phyloP scores from a whole-genome alignment of 2,329 filamentous ascomycete genomes.

The Colletotrichum sp. region DNA sequence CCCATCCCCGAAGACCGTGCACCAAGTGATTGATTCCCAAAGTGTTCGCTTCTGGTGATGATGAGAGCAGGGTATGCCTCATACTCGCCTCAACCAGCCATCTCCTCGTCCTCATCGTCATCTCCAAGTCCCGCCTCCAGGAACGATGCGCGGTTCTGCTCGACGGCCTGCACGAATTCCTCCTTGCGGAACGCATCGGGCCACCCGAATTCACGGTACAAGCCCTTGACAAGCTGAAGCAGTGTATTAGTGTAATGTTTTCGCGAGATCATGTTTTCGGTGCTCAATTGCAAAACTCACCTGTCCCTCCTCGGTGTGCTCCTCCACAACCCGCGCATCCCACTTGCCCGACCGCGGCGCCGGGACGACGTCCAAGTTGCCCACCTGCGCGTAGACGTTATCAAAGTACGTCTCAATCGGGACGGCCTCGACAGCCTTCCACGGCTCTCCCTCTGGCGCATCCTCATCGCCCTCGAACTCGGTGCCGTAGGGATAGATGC shows the following conservation, averaged over 20 bases:
- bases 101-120: constrained; percentile 15
- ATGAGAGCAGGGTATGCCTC: neutral
- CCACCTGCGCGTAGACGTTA: constrained; percentile 9
- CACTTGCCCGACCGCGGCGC: constrained; percentile 15
- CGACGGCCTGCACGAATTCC: constrained; percentile 12
- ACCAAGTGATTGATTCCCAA: neutral
- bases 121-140: constrained; percentile 9
- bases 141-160: neutral
- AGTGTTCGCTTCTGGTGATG: neutral
- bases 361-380: constrained; percentile 15
- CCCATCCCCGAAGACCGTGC: neutral
- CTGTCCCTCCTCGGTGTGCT: constrained; percentile 13
- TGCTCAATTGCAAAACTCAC: neutral
- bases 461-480: neutral
- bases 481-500: constrained; percentile 18
- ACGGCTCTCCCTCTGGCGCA: constrained; percentile 3
- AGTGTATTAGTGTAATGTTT: neutral
- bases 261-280: neutral
- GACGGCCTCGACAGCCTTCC: constrained; percentile 2
- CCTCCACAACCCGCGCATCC: constrained; percentile 15
- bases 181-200: constrained; percentile 11
- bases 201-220: constrained; percentile 12
- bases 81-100: neutral
- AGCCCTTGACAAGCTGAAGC: neutral
- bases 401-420: constrained; percentile 15